Percentiles rank a stretch among this genome's conserved stretches.
These are phyloP conservation scores for Jatropha curcas DNA, from an alignment of 345 rosid genomes.

Conservation along the genomic window DNA sequence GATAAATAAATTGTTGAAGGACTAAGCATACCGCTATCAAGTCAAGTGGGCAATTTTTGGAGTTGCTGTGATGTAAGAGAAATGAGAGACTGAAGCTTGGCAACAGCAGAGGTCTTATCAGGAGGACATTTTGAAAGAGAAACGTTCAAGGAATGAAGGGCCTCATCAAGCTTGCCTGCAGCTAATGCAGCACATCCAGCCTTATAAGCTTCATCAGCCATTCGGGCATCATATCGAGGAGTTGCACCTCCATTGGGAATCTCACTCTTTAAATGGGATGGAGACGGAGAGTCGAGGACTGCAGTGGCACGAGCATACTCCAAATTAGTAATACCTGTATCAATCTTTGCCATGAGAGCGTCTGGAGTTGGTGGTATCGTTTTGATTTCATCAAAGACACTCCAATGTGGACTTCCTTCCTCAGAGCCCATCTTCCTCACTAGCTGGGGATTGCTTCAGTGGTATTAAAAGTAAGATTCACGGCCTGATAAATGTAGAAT, in stretches of 20 bases:
- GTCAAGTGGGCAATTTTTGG: slow-evolving; percentile 19
- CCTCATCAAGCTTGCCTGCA: slow-evolving; percentile 69
- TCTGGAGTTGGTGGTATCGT: slow-evolving; percentile 53
- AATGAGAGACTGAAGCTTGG: slow-evolving; percentile 62
- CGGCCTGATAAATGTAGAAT: not conserved
- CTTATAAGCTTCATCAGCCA: slow-evolving; percentile 65
- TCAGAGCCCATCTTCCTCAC: slow-evolving; percentile 45
- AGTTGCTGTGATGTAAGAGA: slow-evolving; percentile 43
- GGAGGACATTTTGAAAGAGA: slow-evolving; percentile 52
- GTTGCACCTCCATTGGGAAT: slow-evolving; percentile 14
- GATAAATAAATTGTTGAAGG: not conserved
- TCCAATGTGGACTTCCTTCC: slow-evolving; percentile 38
- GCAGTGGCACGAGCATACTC: slow-evolving; percentile 51
- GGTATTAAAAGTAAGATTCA: not conserved
- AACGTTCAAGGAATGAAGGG: slow-evolving; percentile 53
- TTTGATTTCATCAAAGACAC: slow-evolving; percentile 50
- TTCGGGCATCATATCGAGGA: slow-evolving; percentile 41
- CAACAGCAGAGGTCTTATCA: slow-evolving; percentile 53
- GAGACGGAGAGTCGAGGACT: slow-evolving; percentile 42
- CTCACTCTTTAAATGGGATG: slow-evolving; percentile 22
- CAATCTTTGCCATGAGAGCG: slow-evolving; percentile 62
- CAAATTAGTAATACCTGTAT: slow-evolving; percentile 49
- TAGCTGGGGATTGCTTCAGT: not conserved
- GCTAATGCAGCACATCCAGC: slow-evolving; percentile 69
- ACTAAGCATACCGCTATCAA: not conserved